These are phyloP conservation scores for Gomphus sp. DNA, from an alignment of 1,284 basidiomycete species.

Conservation along the genomic window DNA sequence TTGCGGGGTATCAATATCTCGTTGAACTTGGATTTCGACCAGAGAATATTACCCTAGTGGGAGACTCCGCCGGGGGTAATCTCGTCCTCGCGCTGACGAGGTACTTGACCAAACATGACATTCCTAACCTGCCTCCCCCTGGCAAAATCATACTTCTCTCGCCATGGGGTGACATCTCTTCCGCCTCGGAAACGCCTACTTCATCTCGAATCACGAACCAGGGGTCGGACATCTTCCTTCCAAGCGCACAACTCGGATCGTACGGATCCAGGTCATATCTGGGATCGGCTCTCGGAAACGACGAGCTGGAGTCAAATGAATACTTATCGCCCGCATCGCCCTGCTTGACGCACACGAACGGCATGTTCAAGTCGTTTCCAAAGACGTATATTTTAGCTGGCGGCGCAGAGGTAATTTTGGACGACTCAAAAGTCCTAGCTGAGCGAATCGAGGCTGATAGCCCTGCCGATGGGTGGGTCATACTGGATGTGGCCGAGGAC, in stretches of 20 bases:
- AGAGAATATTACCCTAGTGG: slow-evolving; percentile 53
- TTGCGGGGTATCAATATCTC: slow-evolving; percentile 37
- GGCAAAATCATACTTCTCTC: slow-evolving; percentile 46
- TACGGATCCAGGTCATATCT: slow-evolving; percentile 27
- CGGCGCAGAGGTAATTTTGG: slow-evolving; percentile 41
- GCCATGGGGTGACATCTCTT: slow-evolving; percentile 47
- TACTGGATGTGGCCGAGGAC: slow-evolving; percentile 28
- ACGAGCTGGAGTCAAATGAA: slow-evolving; percentile 28
- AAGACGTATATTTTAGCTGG: slow-evolving; percentile 45
- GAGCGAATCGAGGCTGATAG: slow-evolving; percentile 36
- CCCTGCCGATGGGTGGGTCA: neutral
- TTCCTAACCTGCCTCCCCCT: slow-evolving; percentile 29
- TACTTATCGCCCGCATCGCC: slow-evolving; percentile 50
- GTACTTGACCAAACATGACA: slow-evolving; percentile 33
- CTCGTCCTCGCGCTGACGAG: slow-evolving; percentile 47
- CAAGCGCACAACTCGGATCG: slow-evolving; percentile 18
- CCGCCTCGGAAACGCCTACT: slow-evolving; percentile 23
- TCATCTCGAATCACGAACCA: slow-evolving; percentile 25
- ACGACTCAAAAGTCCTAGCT: slow-evolving; percentile 32
- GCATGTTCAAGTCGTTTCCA: slow-evolving; percentile 42
- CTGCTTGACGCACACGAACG: slow-evolving; percentile 21
- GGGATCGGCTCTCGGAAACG: slow-evolving; percentile 29
- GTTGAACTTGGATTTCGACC: slow-evolving; percentile 30
- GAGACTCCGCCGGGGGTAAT: slow-evolving; percentile 68
- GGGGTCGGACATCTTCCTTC: slow-evolving; percentile 31